phyloP scores from a whole-genome alignment of 192 early-diverging fungal species.

The Linnemannia zychae region DNA sequence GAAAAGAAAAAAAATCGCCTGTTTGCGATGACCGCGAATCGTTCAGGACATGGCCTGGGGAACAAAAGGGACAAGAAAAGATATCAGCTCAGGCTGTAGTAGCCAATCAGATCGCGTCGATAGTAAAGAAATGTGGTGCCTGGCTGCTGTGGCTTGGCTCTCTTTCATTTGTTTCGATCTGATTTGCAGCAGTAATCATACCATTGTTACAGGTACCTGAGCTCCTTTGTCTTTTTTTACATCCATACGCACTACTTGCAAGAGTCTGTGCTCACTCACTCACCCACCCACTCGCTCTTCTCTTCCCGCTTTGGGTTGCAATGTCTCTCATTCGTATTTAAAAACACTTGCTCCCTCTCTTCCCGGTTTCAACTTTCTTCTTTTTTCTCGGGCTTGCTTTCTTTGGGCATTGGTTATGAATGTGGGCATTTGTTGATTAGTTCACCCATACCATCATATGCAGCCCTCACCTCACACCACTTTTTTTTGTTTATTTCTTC shows the following conservation, averaged over 20 bases:
- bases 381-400: conserved; percentile 8
- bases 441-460: not conserved
- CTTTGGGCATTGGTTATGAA: not conserved
- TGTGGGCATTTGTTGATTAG: not conserved
- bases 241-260: no score
- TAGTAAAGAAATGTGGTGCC: not conserved
- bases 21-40: not conserved
- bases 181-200: not conserved
- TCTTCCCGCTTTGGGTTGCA: not conserved
- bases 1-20: conserved; percentile 5
- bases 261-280: conserved; percentile 3
- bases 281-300: no score
- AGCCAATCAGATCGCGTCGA: conserved; percentile 38
- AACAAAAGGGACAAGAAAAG: conserved; percentile 7
- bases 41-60: not conserved
- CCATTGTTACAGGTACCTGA: not conserved
- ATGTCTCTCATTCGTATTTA: not conserved
- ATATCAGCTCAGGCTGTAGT: conserved; percentile 39
- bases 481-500: not conserved
- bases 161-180: not conserved
- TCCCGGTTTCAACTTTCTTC: not conserved
- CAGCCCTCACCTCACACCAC: conserved; percentile 3
- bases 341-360: not conserved
- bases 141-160: not conserved
- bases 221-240: not conserved